These are phyloP conservation scores for Brettanomyces custersianus DNA, from an alignment of 805 yeast genomes.

Conservation along the genomic window DNA sequence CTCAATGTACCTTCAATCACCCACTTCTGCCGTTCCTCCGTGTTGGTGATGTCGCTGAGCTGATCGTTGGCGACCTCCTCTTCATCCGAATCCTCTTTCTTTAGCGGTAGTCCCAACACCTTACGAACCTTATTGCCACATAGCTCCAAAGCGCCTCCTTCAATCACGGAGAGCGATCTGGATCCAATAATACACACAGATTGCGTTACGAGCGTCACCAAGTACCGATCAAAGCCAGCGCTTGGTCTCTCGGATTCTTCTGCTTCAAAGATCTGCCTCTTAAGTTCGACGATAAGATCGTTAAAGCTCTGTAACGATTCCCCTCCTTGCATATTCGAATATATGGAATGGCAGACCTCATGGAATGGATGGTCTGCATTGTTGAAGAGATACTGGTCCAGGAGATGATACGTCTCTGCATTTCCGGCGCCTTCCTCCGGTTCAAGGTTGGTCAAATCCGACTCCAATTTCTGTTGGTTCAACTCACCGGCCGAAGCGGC, in stretches of 20 bases:
- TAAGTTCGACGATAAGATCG: conserved; percentile 17
- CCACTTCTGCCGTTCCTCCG: conserved; percentile 28
- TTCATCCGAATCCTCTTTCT: conserved; percentile 8
- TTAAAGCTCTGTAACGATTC: conserved; percentile 21
- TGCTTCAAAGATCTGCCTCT: conserved; percentile 10
- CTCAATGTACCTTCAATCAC: conserved; percentile 48
- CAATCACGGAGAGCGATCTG: conserved; percentile 75
- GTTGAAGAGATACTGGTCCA: conserved; percentile 26
- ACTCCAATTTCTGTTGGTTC: conserved; percentile 9
- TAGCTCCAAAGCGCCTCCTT: conserved; percentile 35
- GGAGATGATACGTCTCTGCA: conserved; percentile 23
- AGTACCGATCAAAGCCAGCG: conserved; percentile 28
- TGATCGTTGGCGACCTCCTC: conserved; percentile 12
- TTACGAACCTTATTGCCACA: conserved; percentile 19
- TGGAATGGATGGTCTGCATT: conserved; percentile 25
- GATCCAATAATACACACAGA: conserved; percentile 76
- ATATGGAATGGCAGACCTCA: conserved; percentile 24
- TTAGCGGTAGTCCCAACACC: conserved; percentile 16
- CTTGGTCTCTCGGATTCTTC: conserved; percentile 9
- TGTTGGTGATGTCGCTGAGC: conserved; percentile 19
- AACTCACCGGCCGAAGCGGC: conserved; percentile 7
- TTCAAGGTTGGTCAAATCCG: conserved; percentile 7
- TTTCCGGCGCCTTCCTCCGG: conserved; percentile 17
- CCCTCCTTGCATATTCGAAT: conserved; percentile 25
- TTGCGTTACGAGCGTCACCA: conserved; percentile 58